Evolutionary conservation across 2,329 filamentous ascomycete species (phyloP), one percentile per base, ranked within the genome.

Genomic region (Fusarium tjaetaba): DNA sequence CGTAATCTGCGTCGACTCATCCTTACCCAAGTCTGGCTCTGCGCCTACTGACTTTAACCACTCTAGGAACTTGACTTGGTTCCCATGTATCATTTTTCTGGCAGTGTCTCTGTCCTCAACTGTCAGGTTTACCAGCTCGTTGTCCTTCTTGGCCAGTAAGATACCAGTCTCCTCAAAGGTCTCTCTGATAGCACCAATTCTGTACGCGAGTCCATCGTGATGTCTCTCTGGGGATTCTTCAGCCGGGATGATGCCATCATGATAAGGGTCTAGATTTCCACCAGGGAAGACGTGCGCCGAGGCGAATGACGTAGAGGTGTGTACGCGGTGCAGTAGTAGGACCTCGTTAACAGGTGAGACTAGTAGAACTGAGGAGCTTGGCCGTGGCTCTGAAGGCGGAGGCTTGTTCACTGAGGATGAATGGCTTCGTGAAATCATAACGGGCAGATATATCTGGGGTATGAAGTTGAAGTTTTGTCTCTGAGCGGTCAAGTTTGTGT

Each of bases 121-220:
- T 0, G 87, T 81, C 11, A 97, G 80, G 45, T 90, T 87, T 36
- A 96, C 82, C 58, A 96, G 82, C 26, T 84, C 82, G 1, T 87
- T 88, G 11, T 86, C 85, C 65, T 72, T 77, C 61, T 80, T 85
- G 1, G 94, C 94, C 7, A 98, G 86, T 32, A 98, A 83, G 61
- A 98, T 94, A 1, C 96, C 96, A 73, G 93, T 95, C 84, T 98
- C 96, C 81, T 99, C 96, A 79, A 98, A 98, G 0, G 94, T 94
- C 85, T 98, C 96, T 11, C 96, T 88, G 30, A 98, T 90, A 1
- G 95, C 96, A 11, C 92, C 95, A 41, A 94, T 83, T n/a, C 95
- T 87, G 79, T 98, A 98, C 7, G 90, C 88, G 1, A 86, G 84
- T 2, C 90, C 90, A 80, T 98, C 95, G 16, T 85, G 81, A 77